Evolutionary conservation across 129 eudicot genomes (phyloP).

Genomic region (Logfia minima): DNA sequence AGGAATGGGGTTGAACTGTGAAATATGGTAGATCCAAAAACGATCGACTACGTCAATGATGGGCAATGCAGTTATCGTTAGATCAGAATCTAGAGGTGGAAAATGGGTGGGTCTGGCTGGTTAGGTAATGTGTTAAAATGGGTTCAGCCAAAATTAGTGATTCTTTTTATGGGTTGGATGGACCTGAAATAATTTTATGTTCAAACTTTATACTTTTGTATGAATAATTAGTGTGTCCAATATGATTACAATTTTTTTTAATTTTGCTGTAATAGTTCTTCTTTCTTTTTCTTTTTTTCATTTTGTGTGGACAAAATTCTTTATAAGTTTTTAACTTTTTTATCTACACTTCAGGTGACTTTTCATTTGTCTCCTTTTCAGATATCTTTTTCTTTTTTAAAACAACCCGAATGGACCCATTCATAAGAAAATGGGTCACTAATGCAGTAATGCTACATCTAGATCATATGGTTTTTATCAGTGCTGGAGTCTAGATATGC

Average conservation of each 20-base stretch:
- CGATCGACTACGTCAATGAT: not conserved
- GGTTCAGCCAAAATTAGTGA: not conserved
- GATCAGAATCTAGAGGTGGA: not conserved
- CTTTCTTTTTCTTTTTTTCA: too few species aligned
- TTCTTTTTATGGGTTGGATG: not conserved
- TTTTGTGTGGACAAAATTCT: not conserved
- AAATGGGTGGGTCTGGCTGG: not conserved
- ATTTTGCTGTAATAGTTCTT: not conserved
- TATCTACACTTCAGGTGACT: not conserved
- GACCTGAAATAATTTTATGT: not conserved
- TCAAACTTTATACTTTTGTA: too few species aligned
- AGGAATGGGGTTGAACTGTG: not conserved
- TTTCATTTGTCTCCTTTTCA: too few species aligned
- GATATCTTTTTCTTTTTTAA: not conserved
- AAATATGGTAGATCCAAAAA: not conserved
- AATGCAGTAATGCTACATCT: not conserved
- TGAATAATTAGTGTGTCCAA: not conserved
- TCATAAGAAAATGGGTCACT: not conserved
- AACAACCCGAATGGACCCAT: not conserved
- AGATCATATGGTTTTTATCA: not conserved
- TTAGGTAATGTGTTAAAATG: not conserved
- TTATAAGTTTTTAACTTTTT: not conserved
- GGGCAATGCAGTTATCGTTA: not conserved
- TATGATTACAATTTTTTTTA: too few species aligned
- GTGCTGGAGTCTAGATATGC: slow-evolving; percentile 4